A percentile compares a stretch with the other conserved stretches of the same genome.
These are phyloP conservation scores for Ascomycota sp. DNA, from an alignment of 2,329 filamentous ascomycete species.

Conservation along the genomic window DNA sequence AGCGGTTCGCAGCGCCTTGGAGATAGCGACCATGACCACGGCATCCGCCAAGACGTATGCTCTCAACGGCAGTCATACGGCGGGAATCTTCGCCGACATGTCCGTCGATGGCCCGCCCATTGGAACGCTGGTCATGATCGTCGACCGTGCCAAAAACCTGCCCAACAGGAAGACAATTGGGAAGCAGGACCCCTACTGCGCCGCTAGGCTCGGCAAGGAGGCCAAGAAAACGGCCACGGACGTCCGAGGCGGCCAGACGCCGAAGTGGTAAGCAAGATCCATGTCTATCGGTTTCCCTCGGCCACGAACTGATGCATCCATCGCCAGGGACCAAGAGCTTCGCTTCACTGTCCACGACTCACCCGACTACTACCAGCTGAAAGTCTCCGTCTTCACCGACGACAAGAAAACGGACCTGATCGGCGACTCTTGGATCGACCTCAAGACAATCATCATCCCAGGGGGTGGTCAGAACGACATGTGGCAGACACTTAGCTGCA, in stretches of 20 bases:
- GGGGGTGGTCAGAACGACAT: conserved; percentile 85
- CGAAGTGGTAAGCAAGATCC: conserved; percentile 47
- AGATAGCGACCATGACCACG: background rate
- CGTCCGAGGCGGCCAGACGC: conserved; percentile 81
- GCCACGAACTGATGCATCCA: background rate
- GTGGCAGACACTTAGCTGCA: conserved; percentile 74
- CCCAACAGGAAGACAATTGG: conserved; percentile 94
- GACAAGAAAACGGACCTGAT: conserved; percentile 96
- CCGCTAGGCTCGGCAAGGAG: conserved; percentile 80
- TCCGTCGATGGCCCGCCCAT: conserved; percentile 80
- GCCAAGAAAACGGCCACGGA: conserved; percentile 94
- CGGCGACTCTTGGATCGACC: conserved; percentile 74
- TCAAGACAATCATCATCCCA: conserved; percentile 56
- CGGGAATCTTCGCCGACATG: conserved; percentile 88
- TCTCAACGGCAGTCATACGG: conserved; percentile 50
- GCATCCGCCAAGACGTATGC: conserved; percentile 24
- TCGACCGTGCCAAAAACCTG: conserved; percentile 89
- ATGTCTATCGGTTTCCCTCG: background rate
- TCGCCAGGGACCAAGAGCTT: conserved; percentile 75
- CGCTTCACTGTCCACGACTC: conserved; percentile 92
- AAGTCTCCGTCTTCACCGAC: conserved; percentile 91
- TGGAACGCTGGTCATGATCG: conserved; percentile 73
- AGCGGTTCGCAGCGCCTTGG: background rate
- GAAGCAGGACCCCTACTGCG: conserved; percentile 95
- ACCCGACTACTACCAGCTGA: conserved; percentile 84